A percentile compares a stretch with the other conserved stretches of the same genome.
Evolutionary conservation across 1,284 basidiomycete genomes (phyloP).

Genomic region (Melampsora americana): DNA sequence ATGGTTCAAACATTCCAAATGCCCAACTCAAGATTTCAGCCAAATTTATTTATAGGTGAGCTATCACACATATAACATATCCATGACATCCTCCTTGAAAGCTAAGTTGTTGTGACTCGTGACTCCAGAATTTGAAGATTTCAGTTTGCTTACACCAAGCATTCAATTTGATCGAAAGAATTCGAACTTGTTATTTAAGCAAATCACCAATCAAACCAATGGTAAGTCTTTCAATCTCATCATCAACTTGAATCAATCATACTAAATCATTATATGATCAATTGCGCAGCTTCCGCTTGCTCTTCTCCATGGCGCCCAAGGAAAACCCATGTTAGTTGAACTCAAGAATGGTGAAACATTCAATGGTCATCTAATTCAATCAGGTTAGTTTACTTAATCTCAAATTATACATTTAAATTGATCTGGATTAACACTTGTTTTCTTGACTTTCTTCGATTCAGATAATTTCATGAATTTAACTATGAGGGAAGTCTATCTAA

Average conservation of each 20-base stretch:
- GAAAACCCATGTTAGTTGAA: slow-evolving; percentile 96
- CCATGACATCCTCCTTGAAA: too few species aligned
- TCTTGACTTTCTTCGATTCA: slow-evolving; percentile 9
- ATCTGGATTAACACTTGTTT: not conserved
- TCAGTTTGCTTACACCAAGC: not conserved
- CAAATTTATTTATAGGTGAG: too few species aligned
- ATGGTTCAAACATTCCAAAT: too few species aligned
- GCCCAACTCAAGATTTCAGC: too few species aligned
- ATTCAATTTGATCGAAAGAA: not conserved
- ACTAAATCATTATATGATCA: not conserved
- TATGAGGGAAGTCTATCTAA: slow-evolving; percentile 94
- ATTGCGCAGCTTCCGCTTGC: slow-evolving; percentile 60
- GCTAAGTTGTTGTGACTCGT: too few species aligned
- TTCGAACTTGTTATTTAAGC: not conserved
- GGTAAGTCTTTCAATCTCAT: not conserved
- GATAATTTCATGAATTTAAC: slow-evolving; percentile 99
- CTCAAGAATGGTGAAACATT: slow-evolving; percentile 99
- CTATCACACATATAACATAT: too few species aligned
- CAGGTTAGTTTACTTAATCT: slow-evolving; percentile 53
- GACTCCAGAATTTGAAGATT: not conserved
- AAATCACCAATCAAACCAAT: not conserved
- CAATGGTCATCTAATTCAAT: slow-evolving; percentile 97
- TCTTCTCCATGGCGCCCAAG: slow-evolving; percentile 63
- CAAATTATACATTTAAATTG: not conserved
- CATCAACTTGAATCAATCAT: not conserved